Base-by-base conservation (phyloP, 176 grass and related monocot species). In the Oryza brachyantha region DNA sequence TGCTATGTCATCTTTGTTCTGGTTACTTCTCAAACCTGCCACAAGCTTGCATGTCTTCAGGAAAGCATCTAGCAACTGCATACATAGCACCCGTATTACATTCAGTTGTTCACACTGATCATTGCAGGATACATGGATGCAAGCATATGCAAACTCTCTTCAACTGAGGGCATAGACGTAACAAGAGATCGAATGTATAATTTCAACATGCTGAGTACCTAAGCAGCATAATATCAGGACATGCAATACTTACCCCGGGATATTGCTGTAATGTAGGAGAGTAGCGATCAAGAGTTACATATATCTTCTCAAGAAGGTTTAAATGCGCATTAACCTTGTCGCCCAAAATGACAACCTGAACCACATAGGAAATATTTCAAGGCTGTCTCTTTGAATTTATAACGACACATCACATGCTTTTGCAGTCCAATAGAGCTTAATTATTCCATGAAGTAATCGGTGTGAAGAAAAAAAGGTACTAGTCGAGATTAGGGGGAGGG, bases 271-370 rank as follows among this genome's bases (percentile, higher is more conserved):
- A 75, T 10, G 91, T 89, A 45, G 90, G 96, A 42, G 96, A 95
- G 63, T 99, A 99, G 66, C 54, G 88, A 81, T 86, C 90, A 55
- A 99, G 87, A 69, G 96, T 91, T 70, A 91, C 77, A 81, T 99
- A 89, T 85, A 99, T 91, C 86, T 95, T 99, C 63, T 86, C 77
- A 58, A 99, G 88, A 91, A 99, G 92, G 59, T 66, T 83, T 41
- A 95, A 59, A 48, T 95, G 84, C 66, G 78, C 71, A 75, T 93
- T 87, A 67, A 99, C 86, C 84, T 89, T 91, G 67, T 99, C 83
- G 0, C 83, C 90, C 70, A 99, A 84, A 55, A 86, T 50, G 64
- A 75, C 78, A 72, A 99, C 92, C 96, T 99, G 86, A 75, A 41
- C 58, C 41, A 70, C 13, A 55, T 12, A 61, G 17, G 72, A 79